A percentile compares a stretch with the other conserved stretches of the same genome.
Conservation (phyloP, 441 rosid genomes). For the Adansonia rubrostipa region DNA sequence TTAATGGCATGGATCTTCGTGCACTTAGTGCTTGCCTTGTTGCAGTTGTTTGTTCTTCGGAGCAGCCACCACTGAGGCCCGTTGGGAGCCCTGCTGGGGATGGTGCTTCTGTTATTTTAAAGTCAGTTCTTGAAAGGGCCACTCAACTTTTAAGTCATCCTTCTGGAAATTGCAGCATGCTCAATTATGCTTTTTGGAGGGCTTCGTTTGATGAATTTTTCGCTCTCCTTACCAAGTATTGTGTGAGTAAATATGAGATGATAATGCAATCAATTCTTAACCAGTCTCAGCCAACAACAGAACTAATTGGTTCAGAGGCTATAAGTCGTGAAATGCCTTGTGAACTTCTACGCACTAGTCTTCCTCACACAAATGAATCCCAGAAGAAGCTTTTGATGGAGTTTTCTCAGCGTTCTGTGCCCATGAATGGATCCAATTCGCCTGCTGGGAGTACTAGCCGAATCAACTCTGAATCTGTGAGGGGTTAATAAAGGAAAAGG, state of each 20-base stretch:
- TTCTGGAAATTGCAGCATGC: constrained; percentile 47
- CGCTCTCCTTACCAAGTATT: constrained; percentile 86
- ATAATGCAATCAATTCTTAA: constrained; percentile 57
- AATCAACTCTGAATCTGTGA: constrained; percentile 71
- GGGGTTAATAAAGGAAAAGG: not conserved
- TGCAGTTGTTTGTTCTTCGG: constrained; percentile 94
- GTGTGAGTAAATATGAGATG: constrained; percentile 80
- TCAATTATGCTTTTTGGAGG: constrained; percentile 84
- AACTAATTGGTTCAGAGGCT: constrained; percentile 62
- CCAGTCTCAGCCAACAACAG: constrained; percentile 53
- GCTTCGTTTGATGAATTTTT: constrained; percentile 96
- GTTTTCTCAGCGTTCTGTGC: constrained; percentile 58
- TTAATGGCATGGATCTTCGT: constrained; percentile 81
- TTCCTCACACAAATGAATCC: constrained; percentile 77
- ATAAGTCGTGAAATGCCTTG: constrained; percentile 93
- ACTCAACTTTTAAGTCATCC: constrained; percentile 53
- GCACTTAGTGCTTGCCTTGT: constrained; percentile 93
- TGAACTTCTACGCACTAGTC: constrained; percentile 88
- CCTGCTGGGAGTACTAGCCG: constrained; percentile 52
- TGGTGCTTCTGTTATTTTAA: constrained; percentile 77
- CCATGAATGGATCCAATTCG: constrained; percentile 43
- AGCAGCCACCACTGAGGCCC: constrained; percentile 97
- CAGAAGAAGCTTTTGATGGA: constrained; percentile 75
- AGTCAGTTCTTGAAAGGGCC: constrained; percentile 78
- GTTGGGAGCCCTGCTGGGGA: constrained; percentile 89